Evolutionary conservation across 1,139 yeast genomes (phyloP).

Genomic region (Zygoascus hellenicus): DNA sequence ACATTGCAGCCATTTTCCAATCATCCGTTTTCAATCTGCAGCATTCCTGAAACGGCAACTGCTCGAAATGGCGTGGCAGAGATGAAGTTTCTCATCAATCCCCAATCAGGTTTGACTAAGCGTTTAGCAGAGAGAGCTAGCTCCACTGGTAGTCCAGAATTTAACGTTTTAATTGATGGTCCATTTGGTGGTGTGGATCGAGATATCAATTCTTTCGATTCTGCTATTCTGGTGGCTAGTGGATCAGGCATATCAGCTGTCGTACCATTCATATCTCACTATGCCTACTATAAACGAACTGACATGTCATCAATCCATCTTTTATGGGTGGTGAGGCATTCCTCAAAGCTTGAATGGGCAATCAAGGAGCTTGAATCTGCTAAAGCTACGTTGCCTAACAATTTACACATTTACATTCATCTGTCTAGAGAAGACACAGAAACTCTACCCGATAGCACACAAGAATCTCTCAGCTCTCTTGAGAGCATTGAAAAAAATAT

Average conservation of each 20-base stretch:
- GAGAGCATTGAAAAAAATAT: neutral
- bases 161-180: conserved; percentile 47
- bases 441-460: neutral
- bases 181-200: conserved; percentile 59
- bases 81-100: conserved; percentile 47
- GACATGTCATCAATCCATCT: conserved; percentile 35
- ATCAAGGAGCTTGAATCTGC: conserved; percentile 35
- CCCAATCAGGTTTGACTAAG: conserved; percentile 49
- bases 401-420: conserved; percentile 1
- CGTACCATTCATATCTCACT: conserved; percentile 33
- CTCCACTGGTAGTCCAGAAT: conserved; percentile 20
- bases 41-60: conserved; percentile 31
- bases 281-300: conserved; percentile 3
- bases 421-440: conserved; percentile 1
- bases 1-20: conserved; percentile 47
- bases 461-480: neutral
- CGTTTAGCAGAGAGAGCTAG: conserved; percentile 28
- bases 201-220: conserved; percentile 46
- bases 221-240: conserved; percentile 36
- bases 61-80: conserved; percentile 23
- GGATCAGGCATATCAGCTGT: conserved; percentile 55
- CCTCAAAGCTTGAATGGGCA: conserved; percentile 44
- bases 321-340: conserved; percentile 45
- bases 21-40: conserved; percentile 59
- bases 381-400: conserved; percentile 11